phyloP scores from a whole-genome alignment of 1,284 basidiomycete species.

The Agroathelia rolfsii region DNA sequence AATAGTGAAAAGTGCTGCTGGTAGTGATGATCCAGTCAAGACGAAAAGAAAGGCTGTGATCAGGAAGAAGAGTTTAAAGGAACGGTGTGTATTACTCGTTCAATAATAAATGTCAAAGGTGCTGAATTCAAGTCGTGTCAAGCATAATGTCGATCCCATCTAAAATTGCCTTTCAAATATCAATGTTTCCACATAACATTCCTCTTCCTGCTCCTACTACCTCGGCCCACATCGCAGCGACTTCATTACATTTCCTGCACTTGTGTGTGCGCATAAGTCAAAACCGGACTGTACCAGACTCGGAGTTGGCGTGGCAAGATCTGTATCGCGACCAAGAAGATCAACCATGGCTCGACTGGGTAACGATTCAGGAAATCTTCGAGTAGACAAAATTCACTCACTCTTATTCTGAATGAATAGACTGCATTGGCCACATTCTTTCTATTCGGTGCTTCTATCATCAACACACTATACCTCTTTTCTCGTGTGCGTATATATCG shows the following conservation, averaged over 20 bases:
- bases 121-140: conserved; percentile 1
- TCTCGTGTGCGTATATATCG: conserved; percentile 57
- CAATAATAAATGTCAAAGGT: no score
- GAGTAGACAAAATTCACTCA: no score
- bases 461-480: conserved; percentile 57
- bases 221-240: conserved; percentile 54
- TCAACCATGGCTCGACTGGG: conserved; percentile 74
- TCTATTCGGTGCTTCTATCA: conserved; percentile 38
- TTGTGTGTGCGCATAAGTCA: conserved; percentile 53
- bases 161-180: conserved; percentile 58
- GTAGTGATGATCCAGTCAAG: conserved; percentile 23
- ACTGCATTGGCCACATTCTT: conserved; percentile 49
- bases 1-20: conserved; percentile 32
- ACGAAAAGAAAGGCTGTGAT: conserved; percentile 42
- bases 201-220: conserved; percentile 57
- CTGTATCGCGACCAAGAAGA: conserved; percentile 58
- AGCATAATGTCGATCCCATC: conserved; percentile 60
- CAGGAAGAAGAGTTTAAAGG: conserved; percentile 49
- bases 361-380: no score
- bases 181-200: conserved; percentile 65
- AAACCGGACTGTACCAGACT: conserved; percentile 44
- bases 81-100: conserved; percentile 50
- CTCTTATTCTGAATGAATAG: no score
- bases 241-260: conserved; percentile 53
- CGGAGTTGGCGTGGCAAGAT: conserved; percentile 68